Conservation (phyloP, 495 filamentous ascomycete genomes). For the Aeminium ludgeri region DNA sequence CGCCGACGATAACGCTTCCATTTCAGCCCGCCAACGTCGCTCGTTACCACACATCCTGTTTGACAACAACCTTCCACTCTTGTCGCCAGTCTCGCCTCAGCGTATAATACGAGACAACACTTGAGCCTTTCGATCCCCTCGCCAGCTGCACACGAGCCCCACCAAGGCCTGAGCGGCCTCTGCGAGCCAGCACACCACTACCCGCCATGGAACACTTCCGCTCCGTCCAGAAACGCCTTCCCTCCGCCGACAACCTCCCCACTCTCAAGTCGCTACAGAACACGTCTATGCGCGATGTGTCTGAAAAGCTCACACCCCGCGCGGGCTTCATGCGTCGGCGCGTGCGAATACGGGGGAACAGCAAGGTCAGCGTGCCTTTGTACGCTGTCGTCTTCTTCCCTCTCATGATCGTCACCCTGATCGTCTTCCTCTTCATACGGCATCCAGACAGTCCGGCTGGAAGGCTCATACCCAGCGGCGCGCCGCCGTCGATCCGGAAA, state of each 20-base stretch:
- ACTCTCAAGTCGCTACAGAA: conserved; percentile 39
- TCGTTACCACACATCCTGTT: conserved; percentile 3
- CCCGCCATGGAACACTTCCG: conserved; percentile 20
- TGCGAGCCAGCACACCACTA: neutral
- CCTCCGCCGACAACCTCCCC: conserved; percentile 40
- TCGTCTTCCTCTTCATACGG: conserved; percentile 75
- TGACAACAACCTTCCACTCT: too few species aligned
- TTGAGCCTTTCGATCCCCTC: neutral
- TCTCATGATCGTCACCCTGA: conserved; percentile 75
- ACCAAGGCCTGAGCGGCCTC: too few species aligned
- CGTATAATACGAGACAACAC: too few species aligned
- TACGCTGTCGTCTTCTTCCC: conserved; percentile 89
- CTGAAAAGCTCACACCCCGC: conserved; percentile 35
- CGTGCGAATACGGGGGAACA: conserved; percentile 85
- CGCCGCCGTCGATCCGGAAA: conserved; percentile 88
- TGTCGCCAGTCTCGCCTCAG: too few species aligned
- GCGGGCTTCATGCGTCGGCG: conserved; percentile 79
- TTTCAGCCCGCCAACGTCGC: conserved; percentile 5
- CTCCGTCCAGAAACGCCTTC: conserved; percentile 41
- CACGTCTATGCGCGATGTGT: conserved; percentile 22
- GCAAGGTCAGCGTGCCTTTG: conserved; percentile 81
- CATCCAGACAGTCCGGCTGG: conserved; percentile 70
- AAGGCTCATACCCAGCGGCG: conserved; percentile 75
- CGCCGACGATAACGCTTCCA: neutral
- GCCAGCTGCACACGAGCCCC: neutral